Base-by-base conservation (phyloP, 129 eudicot species). In the Lactuca saligna region DNA sequence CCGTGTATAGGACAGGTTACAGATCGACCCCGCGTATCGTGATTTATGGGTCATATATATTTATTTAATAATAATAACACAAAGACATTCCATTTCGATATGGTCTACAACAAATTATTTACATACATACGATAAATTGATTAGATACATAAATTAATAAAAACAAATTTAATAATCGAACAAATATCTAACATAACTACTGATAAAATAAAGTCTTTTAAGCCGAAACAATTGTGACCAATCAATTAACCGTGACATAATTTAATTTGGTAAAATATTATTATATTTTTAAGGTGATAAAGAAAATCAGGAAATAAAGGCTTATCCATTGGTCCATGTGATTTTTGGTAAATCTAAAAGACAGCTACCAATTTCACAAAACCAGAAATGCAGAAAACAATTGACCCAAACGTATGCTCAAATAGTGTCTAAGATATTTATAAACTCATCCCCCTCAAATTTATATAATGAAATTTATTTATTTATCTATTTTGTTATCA, bases 11-110 rank as follows among this genome's bases (percentile, higher is more conserved):
- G 3, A 41, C 32, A 25, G 53, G 6, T 31, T 61, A 75, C 80
- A 75, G 80, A 60, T 75, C 51, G 44, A 68, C 10, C 20, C 70
- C 80, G 80, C 70, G 80, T 68, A 50, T 61, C 69, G 74, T 75
- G 74, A 75, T 67, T 59, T 44, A 12, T 65, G 42, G 17, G 76
- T 12, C 78, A 51, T 73, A 63, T 51, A 39, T 35, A 75, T 1
- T 1, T 20, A 20, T 44, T 54, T 60, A 68, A 68, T 58, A 9
- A 49, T 33, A 55, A 34, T 41, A 48, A 31, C 35, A 67, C 61
- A 50, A 66, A 25, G 17, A 46, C 57, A 46, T 65, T 65, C 70
- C 70, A 44, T 65, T 65, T 65, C 70, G 57, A 44, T 65, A 29
- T 64, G 49, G 33, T 33, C 39, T 60, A 60, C 65, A 60, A 35